Conservation (phyloP, 805 yeast genomes). For the Myxozyma udenii region DNA sequence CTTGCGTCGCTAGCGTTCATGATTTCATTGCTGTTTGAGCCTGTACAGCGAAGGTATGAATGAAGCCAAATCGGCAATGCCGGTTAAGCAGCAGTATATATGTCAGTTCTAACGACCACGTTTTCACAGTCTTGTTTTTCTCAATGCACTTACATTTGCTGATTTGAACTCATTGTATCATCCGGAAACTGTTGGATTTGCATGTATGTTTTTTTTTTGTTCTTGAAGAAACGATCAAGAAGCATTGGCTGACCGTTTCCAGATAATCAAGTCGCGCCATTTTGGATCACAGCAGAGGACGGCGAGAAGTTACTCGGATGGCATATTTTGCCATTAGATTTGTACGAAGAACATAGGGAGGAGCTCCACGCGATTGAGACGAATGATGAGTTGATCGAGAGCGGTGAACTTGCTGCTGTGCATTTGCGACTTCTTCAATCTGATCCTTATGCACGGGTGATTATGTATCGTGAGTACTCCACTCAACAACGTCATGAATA, state of each 20-base stretch:
- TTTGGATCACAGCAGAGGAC: slow-evolving; percentile 19
- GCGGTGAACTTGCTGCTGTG: slow-evolving; percentile 10
- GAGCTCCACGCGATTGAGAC: slow-evolving; percentile 1
- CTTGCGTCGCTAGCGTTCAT: too few species aligned
- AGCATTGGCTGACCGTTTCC: too few species aligned
- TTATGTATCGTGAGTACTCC: slow-evolving; percentile 10
- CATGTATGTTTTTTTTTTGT: slow-evolving; percentile 4
- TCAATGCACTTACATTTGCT: not conserved
- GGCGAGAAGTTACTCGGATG: slow-evolving; percentile 18
- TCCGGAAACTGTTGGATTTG: slow-evolving; percentile 25
- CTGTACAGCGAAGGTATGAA: too few species aligned
- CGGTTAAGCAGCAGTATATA: not conserved
- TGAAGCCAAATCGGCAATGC: too few species aligned
- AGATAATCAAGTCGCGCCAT: slow-evolving; percentile 27
- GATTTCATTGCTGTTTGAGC: too few species aligned
- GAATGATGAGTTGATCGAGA: slow-evolving; percentile 9
- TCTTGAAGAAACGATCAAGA: too few species aligned
- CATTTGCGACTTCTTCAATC: slow-evolving; percentile 12
- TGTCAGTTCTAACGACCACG: not conserved
- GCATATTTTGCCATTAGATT: slow-evolving; percentile 24
- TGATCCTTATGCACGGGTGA: slow-evolving; percentile 21
- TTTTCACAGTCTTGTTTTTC: not conserved
- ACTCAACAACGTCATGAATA: too few species aligned
- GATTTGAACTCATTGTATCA: slow-evolving; percentile 9
- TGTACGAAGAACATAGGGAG: slow-evolving; percentile 7